These are phyloP conservation scores for Aspergillus affinis DNA, from an alignment of 495 filamentous ascomycete species.

Conservation along the genomic window DNA sequence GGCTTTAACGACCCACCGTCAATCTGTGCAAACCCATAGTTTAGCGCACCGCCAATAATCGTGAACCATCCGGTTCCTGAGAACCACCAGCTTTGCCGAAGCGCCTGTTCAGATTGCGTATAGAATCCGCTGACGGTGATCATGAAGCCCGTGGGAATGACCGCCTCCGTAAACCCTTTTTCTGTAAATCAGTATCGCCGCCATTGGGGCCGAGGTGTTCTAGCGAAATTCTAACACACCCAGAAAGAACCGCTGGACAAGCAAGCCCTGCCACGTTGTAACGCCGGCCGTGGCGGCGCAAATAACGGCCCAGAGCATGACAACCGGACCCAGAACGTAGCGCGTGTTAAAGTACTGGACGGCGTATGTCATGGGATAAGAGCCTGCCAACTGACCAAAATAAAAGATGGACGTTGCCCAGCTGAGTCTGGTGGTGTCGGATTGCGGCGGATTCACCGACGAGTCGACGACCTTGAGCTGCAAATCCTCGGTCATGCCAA, in stretches of 20 bases:
- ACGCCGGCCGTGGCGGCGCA: constrained; percentile 70
- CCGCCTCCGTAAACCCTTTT: constrained; percentile 62
- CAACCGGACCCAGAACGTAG: constrained; percentile 60
- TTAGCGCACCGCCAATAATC: constrained; percentile 64
- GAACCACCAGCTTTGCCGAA: constrained; percentile 71
- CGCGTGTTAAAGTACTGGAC: constrained; percentile 64
- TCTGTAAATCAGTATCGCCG: not conserved
- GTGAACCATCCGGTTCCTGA: constrained; percentile 65
- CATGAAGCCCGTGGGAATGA: constrained; percentile 71
- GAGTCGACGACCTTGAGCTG: constrained; percentile 51
- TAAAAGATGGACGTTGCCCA: constrained; percentile 81
- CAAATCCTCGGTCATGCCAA: constrained; percentile 74
- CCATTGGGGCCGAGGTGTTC: no score
- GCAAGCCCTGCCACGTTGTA: constrained; percentile 60
- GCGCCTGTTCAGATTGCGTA: constrained; percentile 64
- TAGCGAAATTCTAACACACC: constrained; percentile 20
- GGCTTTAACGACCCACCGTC: constrained; percentile 48
- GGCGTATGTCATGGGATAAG: constrained; percentile 69
- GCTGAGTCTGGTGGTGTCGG: constrained; percentile 61
- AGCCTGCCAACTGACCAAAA: constrained; percentile 72
- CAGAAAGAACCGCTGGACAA: constrained; percentile 68
- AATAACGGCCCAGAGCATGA: constrained; percentile 64
- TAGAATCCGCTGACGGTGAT: constrained; percentile 63
- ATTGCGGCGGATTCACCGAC: constrained; percentile 52
- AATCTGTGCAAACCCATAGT: constrained; percentile 71